Base-by-base conservation (phyloP, 768 basidiomycete genomes). In the Kockovaella imperatae region DNA sequence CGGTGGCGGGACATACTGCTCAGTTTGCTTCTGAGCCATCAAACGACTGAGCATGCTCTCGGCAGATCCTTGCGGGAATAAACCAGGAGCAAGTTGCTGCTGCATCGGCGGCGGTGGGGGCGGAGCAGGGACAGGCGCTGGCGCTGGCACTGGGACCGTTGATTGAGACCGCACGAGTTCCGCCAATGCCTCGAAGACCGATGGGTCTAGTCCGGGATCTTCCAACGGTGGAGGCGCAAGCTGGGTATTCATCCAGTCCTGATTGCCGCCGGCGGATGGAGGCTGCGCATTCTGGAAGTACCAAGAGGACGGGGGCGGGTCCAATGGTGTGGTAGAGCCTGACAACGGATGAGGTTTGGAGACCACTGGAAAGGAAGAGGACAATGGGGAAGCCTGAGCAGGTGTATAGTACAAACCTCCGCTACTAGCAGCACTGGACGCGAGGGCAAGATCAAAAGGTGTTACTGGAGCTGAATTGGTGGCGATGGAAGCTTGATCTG, bases 221-320 rank as follows among this genome's bases (percentile, higher is more conserved):
- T 28, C 18, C 3, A 20, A 30, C 21, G 48, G 26, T 25, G n/a
- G 32, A 24, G 42, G 14, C 3, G 44, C n/a, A 18, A 26, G 39
- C 2, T 23, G 34, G 20, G 45, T 29, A 10, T 26, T 20, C 40
- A 34, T 8, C 32, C 46, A 38, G 17, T 31, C n/a, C 23, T 47
- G 45, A 31, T 45, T 47, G 14, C 15, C 24, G 54, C 54, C 56
- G 31, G 54, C 55, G 10, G 57, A 45, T 4, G 49, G 45, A 32
- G 23, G 26, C 45, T 29, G 32, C 25, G 11, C 42, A 38, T 13
- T 47, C 35, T n/a, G 47, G 49, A 25, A 17, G 7, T 13, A 21
- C 65, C 65, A 68, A 2, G 55, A 49, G 3, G 62, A 52, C 14
- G 62, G 52, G 18, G 65, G 57, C 7, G 59, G 54, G 10, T 63